These are phyloP conservation scores for Epichloe sylvatica DNA, from an alignment of 2,329 filamentous ascomycete genomes.

Conservation along the genomic window DNA sequence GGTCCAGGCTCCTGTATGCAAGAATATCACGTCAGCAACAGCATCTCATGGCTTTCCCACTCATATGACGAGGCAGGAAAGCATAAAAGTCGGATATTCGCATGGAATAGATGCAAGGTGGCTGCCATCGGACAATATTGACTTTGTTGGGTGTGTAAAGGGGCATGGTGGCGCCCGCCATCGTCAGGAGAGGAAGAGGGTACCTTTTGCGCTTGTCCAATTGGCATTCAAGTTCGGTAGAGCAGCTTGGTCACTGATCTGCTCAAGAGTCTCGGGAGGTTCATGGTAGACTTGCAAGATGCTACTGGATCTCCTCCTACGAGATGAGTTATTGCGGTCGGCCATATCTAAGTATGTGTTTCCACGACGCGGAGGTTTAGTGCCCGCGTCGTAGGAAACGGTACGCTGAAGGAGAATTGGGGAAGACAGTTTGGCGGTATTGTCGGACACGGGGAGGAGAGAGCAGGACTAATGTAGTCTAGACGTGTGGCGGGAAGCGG, in stretches of 20 bases:
- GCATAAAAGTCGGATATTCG: not conserved
- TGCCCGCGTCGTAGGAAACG: slow-evolving; percentile 80
- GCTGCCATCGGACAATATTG: not conserved
- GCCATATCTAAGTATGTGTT: slow-evolving; percentile 44
- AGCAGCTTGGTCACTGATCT: slow-evolving; percentile 90
- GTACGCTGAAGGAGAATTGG: slow-evolving; percentile 74
- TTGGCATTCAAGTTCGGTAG: slow-evolving; percentile 93
- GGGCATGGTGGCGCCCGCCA: slow-evolving; percentile 2
- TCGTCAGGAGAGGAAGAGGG: slow-evolving; percentile 17
- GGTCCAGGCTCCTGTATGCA: slow-evolving; percentile 71
- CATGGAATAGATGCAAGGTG: not conserved
- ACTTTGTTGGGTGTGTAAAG: not conserved
- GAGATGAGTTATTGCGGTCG: slow-evolving; percentile 48
- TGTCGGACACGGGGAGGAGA: slow-evolving; percentile 23
- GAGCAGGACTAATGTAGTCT: slow-evolving; percentile 4
- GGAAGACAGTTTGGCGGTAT: slow-evolving; percentile 94
- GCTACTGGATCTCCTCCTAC: slow-evolving; percentile 91
- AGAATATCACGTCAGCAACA: not conserved
- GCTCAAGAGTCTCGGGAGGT: slow-evolving; percentile 89
- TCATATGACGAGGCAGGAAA: not conserved
- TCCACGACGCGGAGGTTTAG: slow-evolving; percentile 53
- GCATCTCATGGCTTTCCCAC: not conserved
- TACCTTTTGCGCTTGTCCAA: slow-evolving; percentile 99
- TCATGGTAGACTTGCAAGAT: slow-evolving; percentile 88
- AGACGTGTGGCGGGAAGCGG: slow-evolving; percentile 5